phyloP scores from a whole-genome alignment of 108 stramenopile species.

The Cyclotella cryptica region DNA sequence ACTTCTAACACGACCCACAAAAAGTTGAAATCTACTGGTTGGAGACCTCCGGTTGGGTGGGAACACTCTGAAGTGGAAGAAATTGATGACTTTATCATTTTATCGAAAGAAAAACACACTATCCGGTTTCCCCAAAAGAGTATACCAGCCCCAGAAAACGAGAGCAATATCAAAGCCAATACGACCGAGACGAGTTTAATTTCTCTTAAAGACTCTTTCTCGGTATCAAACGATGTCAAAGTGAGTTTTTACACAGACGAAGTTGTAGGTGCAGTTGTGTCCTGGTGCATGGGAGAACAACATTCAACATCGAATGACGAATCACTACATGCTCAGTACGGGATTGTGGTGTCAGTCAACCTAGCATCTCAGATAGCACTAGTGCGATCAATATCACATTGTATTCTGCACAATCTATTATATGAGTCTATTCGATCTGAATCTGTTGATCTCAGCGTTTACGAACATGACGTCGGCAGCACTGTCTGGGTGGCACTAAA shows the following conservation, averaged over 20 bases:
- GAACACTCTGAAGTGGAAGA: constrained; percentile 36
- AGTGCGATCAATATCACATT: constrained; percentile 12
- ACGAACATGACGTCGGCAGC: too few species aligned
- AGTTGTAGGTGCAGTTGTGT: constrained; percentile 39
- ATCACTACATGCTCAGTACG: constrained; percentile 10
- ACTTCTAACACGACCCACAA: neutral
- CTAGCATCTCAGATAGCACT: constrained; percentile 21
- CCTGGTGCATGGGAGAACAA: constrained; percentile 10
- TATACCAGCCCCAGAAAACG: neutral
- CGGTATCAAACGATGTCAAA: neutral
- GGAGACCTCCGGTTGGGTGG: constrained; percentile 38
- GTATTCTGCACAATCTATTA: too few species aligned
- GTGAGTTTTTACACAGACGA: constrained; percentile 25
- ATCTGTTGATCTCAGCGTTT: too few species aligned
- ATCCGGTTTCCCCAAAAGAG: neutral
- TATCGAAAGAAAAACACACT: constrained; percentile 14
- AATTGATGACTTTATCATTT: constrained; percentile 46
- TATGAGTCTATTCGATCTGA: too few species aligned
- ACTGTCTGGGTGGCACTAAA: too few species aligned
- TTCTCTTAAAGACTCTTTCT: neutral
- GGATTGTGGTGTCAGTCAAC: constrained; percentile 31
- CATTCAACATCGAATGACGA: neutral
- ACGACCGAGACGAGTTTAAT: too few species aligned
- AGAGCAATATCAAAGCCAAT: neutral
- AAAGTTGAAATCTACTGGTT: constrained; percentile 28